These are phyloP conservation scores for Sporothrix pseudoabietina DNA, from an alignment of 2,329 filamentous ascomycete species.

Conservation along the genomic window DNA sequence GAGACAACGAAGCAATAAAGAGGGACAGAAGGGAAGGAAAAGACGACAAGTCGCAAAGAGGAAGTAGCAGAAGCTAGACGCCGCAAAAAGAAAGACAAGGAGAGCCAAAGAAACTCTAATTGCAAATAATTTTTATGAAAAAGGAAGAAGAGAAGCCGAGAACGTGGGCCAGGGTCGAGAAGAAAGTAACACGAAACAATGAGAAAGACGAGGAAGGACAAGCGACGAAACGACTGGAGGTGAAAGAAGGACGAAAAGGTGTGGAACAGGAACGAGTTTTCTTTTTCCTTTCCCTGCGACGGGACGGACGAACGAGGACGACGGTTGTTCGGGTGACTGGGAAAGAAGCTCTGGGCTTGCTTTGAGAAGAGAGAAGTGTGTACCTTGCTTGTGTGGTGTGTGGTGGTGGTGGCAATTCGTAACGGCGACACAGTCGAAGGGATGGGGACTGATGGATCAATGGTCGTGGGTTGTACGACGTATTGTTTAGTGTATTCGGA, in stretches of 20 bases:
- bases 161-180: neutral
- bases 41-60: neutral
- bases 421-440: neutral
- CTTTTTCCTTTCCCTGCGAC: neutral
- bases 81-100: constrained; percentile 17
- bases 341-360: neutral
- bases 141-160: neutral
- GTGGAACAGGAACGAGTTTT: constrained; percentile 16
- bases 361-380: neutral
- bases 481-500: constrained; percentile 1
- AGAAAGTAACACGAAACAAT: constrained; percentile 12
- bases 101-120: neutral
- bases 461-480: constrained; percentile 1
- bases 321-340: constrained; percentile 3
- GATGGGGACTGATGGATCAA: neutral
- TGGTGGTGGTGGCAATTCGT: neutral
- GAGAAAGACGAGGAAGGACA: neutral
- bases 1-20: constrained; percentile 17
- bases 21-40: neutral
- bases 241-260: neutral
- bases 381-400: neutral
- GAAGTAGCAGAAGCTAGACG: neutral
- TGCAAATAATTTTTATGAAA: neutral
- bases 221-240: constrained; percentile 9
- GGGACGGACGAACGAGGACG: neutral